Base-by-base conservation (phyloP, 345 rosid genomes). In the Citrus trifoliata region DNA sequence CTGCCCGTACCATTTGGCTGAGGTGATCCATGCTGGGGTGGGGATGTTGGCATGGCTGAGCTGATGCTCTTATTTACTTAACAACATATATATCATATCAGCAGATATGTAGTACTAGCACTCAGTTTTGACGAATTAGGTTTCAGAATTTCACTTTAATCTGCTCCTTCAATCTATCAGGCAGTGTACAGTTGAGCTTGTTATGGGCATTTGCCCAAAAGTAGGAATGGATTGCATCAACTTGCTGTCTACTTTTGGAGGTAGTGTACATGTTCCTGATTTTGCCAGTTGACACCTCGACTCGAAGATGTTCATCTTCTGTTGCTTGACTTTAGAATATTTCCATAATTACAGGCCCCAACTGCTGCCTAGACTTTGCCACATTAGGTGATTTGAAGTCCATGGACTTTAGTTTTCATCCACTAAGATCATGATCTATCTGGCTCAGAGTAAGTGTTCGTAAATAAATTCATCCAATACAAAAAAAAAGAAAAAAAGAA, bases 371-470 rank as follows among this genome's bases (percentile, higher is more conserved):
- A 71, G 79, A 87, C 64, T 51, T 87, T 66, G 72, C 80, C 56
- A 42, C 77, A 18, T 65, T 80, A 24, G 33, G 73, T 13, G 40
- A 38, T 22, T 83, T 85, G 53, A 78, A 2, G 76, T 78, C 25
- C 82, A 86, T 56, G 87, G 80, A 27, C 88, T 86, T 55, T 88
- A 88, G 69, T 58, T 90, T 35, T 76, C 90, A 7, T 58, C 85
- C 14, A 80, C 81, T 5, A 88, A 85, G 81, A 90, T 88, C 84
- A 79, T 89, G 85, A 71, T 90, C 82, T 91, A 89, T 82, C 21
- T 86, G 2, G 74, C 90, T 78, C 90, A 88, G 81, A 88, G 91
- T 86, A 78, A 73, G 89, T 64, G 22, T 71, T 30, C 27, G 48
- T 42, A 10, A 40, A 42, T 10, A 10, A 10, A 42, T 42, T 42